Percentiles rank a stretch among this genome's conserved stretches.
phyloP scores from a whole-genome alignment of 345 rosid species.

The Stellera chamaejasme region DNA sequence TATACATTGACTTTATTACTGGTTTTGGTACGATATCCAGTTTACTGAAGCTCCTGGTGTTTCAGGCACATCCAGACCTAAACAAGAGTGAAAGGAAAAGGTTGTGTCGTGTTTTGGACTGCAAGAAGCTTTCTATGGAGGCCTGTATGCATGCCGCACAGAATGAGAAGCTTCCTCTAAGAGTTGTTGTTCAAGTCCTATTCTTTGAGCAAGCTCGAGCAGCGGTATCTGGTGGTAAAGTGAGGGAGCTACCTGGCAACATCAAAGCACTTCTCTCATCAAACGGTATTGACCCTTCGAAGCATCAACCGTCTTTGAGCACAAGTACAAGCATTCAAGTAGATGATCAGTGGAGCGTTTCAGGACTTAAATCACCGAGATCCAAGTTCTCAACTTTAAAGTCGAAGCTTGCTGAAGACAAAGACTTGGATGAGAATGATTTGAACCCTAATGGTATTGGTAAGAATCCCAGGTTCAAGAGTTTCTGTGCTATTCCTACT shows the following conservation, averaged over 20 bases:
- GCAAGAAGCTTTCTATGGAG: conserved; percentile 90
- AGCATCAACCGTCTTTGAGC: conserved; percentile 53
- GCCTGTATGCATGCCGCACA: conserved; percentile 99
- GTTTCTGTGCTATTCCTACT: conserved; percentile 70
- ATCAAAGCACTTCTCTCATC: conserved; percentile 78
- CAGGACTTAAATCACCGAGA: conserved; percentile 77
- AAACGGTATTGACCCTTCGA: conserved; percentile 69
- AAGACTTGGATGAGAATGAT: conserved; percentile 49
- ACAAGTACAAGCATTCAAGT: conserved; percentile 52
- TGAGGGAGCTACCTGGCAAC: conserved; percentile 71
- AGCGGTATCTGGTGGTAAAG: conserved; percentile 54
- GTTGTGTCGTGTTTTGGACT: conserved; percentile 71
- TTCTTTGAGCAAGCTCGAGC: conserved; percentile 95
- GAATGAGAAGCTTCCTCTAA: conserved; percentile 77
- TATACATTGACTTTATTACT: not conserved
- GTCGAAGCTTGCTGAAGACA: conserved; percentile 84
- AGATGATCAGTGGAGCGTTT: conserved; percentile 92
- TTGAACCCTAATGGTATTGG: conserved; percentile 49
- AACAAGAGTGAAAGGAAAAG: conserved; percentile 84
- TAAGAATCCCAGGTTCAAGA: conserved; percentile 53
- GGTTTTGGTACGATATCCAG: not conserved
- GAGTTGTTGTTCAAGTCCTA: conserved; percentile 95
- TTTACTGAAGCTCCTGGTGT: not conserved
- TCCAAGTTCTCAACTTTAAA: conserved; percentile 61
- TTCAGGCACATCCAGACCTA: conserved; percentile 70